A percentile compares a stretch with the other conserved stretches of the same genome.
Conservation (phyloP, 768 basidiomycete species). For the Daedalea quercina region DNA sequence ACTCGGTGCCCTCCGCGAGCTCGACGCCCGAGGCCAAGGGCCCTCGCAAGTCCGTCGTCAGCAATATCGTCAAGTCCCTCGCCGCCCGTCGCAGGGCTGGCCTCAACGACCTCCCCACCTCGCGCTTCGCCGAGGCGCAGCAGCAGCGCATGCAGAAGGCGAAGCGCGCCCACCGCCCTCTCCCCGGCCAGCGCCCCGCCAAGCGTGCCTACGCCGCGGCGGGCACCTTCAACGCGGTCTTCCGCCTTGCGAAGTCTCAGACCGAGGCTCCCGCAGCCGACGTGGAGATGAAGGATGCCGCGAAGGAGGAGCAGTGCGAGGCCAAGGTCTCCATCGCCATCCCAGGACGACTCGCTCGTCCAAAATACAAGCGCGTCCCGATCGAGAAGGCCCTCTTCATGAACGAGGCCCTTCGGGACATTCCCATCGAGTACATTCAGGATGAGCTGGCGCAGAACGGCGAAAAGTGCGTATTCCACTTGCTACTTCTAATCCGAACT, state of each 20-base stretch:
- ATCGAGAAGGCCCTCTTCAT: constrained; percentile 48
- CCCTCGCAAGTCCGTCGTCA: neutral
- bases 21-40: neutral
- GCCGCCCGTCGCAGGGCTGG: constrained; percentile 4
- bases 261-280: neutral
- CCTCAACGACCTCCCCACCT: constrained; percentile 4
- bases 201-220: neutral
- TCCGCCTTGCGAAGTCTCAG: neutral
- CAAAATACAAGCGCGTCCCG: constrained; percentile 50
- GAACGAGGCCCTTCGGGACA: constrained; percentile 41
- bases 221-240: neutral
- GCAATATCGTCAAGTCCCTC: neutral
- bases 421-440: constrained; percentile 60
- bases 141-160: neutral
- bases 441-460: constrained; percentile 41
- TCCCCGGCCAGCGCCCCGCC: neutral
- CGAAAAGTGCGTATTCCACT: constrained; percentile 29
- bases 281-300: neutral
- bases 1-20: neutral
- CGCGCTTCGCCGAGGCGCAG: neutral
- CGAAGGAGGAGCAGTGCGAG: neutral
- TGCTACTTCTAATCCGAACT: neutral
- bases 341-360: constrained; percentile 64
- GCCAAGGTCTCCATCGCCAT: constrained; percentile 19
- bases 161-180: neutral